Evolutionary conservation across 129 eudicot species (phyloP), one percentile per base, ranked within the genome.

Genomic region (Pulicaria dysenterica): DNA sequence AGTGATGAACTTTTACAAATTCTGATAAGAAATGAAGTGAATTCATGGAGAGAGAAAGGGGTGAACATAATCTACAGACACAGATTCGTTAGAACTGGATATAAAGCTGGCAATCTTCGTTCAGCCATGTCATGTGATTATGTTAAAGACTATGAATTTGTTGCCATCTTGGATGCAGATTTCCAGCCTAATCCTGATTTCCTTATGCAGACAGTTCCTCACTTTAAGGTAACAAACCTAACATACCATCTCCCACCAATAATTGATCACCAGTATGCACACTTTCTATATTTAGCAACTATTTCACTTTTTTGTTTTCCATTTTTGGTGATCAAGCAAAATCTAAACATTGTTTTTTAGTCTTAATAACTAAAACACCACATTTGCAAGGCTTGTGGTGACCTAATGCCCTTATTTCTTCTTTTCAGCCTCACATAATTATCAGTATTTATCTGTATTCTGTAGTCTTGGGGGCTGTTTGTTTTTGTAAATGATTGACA

Each of bases 51-150:
- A 60, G 89, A 91, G 51, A 91, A 82, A 77, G 97, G 97, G 10
- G 88, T 83, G 7, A 88, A 91, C 73, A 91, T 91, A 57, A 64
- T 91, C 70, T 91, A 91, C 79, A 72, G 95, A 72, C 97, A 91
- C 64, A 78, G 97, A 64, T 91, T 87, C 67, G 67, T 87, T 61
- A 68, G 97, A 72, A 91, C 97, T 36, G 97, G 97, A 34, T 89
- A 88, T 71, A 91, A 91, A 83, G 97, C 97, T 37, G 97, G 97
- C 15, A 91, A 91, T 80, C 82, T 91, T 13, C 91, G 88, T 76
- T 88, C 97, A 58, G 97, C 97, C 36, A 91, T 91, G 97, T 76
- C 89, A 3, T 88, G 97, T 86, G 96, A 91, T 74, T 91, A 91
- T 83, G 97, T 91, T 53, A 88, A 88, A 67, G 80, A 91, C 80